A percentile compares a stretch with the other conserved stretches of the same genome.
Conservation (phyloP, 164 flowering plant species). For the Vitis cinerea region DNA sequence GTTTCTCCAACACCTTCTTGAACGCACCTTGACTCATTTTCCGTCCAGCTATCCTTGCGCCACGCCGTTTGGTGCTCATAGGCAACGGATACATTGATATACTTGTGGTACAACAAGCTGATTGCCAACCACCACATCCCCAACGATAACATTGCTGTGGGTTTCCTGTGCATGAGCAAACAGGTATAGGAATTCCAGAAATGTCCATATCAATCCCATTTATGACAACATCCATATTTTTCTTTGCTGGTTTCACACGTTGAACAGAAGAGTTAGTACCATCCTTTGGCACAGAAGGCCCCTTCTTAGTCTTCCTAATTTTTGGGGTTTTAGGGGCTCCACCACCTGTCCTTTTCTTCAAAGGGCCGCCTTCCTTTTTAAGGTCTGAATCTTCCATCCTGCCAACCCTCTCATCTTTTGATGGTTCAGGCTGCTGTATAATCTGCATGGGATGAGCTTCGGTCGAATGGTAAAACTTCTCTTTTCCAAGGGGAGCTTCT, state of each 20-base stretch:
- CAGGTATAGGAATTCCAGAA: conserved; percentile 75
- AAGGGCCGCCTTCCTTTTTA: conserved; percentile 39
- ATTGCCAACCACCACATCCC: conserved; percentile 99
- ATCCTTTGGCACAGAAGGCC: conserved; percentile 36
- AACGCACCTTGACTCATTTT: conserved; percentile 96
- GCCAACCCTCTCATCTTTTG: conserved; percentile 31
- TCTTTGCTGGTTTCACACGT: conserved; percentile 51
- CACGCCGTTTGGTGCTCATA: conserved; percentile 85
- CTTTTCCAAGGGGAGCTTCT: conserved; percentile 25
- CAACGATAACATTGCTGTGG: conserved; percentile 90
- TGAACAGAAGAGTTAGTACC: conserved; percentile 36
- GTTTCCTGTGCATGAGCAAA: conserved; percentile 82
- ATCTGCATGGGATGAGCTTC: conserved; percentile 49
- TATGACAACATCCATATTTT: conserved; percentile 57
- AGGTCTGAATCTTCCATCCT: conserved; percentile 37
- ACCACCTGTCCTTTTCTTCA: conserved; percentile 44
- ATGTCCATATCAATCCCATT: conserved; percentile 83
- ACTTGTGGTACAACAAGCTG: conserved; percentile 88
- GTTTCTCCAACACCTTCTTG: conserved; percentile 90
- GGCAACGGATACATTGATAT: conserved; percentile 82
- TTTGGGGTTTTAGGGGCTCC: conserved; percentile 48
- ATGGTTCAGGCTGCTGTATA: conserved; percentile 39
- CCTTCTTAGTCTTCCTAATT: conserved; percentile 52
- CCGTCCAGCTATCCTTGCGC: conserved; percentile 89
- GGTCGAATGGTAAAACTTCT: neutral